Evolutionary conservation across 1,139 yeast species (phyloP).

Genomic region (Entelexis paramagnoliae): DNA sequence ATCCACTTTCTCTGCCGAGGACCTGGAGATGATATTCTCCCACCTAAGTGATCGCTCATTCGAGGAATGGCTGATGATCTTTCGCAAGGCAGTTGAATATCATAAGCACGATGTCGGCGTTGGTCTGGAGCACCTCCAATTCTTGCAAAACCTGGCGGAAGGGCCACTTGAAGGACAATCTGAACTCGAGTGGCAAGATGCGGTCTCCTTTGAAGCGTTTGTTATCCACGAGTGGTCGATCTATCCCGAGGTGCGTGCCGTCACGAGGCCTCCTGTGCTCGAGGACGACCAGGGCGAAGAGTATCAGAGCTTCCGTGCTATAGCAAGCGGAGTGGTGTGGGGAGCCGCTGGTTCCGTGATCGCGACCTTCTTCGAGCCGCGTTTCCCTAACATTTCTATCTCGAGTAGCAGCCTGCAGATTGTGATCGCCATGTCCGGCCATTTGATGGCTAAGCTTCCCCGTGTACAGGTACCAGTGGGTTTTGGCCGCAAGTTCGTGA

Average conservation of each 20-base stretch:
- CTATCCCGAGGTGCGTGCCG: conserved; percentile 42
- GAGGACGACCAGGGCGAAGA: conserved; percentile 1
- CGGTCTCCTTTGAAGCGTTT: conserved; percentile 33
- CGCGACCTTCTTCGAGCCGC: conserved; percentile 46
- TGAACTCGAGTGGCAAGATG: conserved; percentile 29
- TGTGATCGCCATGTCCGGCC: conserved; percentile 45
- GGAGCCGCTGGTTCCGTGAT: conserved; percentile 44
- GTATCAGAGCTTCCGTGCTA: conserved; percentile 8
- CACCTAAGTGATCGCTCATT: conserved; percentile 17
- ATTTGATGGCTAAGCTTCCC: conserved; percentile 25
- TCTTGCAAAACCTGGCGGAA: conserved; percentile 26
- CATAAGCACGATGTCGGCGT: conserved; percentile 40
- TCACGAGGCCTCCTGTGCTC: conserved; percentile 35
- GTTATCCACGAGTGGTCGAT: conserved; percentile 40
- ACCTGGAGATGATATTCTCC: conserved; percentile 15
- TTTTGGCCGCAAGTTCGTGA: conserved; percentile 6
- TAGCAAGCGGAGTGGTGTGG: conserved; percentile 38
- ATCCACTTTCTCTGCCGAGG: background rate
- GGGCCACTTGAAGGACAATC: conserved; percentile 19
- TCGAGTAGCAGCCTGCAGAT: conserved; percentile 43
- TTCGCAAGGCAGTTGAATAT: conserved; percentile 34
- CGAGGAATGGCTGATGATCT: conserved; percentile 35
- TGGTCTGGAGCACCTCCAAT: conserved; percentile 30
- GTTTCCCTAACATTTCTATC: conserved; percentile 42
- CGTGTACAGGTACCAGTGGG: background rate